Conservation (phyloP, 2,329 filamentous ascomycete genomes). For the Cladosporium sp. region DNA sequence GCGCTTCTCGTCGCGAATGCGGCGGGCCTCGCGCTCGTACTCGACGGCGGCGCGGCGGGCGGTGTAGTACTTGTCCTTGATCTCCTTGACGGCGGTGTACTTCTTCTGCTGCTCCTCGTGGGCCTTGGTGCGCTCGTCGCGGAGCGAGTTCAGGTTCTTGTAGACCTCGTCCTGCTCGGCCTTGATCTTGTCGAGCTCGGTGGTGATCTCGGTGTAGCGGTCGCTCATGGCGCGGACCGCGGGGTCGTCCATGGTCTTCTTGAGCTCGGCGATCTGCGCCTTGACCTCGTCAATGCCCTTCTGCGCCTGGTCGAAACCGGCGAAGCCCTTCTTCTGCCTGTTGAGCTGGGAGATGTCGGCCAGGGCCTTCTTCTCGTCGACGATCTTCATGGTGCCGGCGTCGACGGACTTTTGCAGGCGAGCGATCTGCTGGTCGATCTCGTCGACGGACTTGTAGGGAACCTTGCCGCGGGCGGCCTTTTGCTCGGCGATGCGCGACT, state of each 20-base stretch:
- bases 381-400: conserved; percentile 85
- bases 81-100: conserved; percentile 72
- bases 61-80: conserved; percentile 86
- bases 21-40: conserved; percentile 79
- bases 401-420: conserved; percentile 82
- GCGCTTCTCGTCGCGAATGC: conserved; percentile 70
- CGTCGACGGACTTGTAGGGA: conserved; percentile 80
- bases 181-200: conserved; percentile 86
- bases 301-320: conserved; percentile 76
- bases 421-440: conserved; percentile 79
- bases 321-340: conserved; percentile 89
- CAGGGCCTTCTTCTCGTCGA: conserved; percentile 94
- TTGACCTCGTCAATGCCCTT: conserved; percentile 87
- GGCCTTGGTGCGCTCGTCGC: conserved; percentile 80
- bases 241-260: conserved; percentile 85
- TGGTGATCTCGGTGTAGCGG: conserved; percentile 77
- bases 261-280: conserved; percentile 81
- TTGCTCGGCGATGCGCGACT: conserved; percentile 78
- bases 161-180: conserved; percentile 86
- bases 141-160: conserved; percentile 79
- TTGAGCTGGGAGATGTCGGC: conserved; percentile 75
- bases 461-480: conserved; percentile 79
- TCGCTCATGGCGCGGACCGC: conserved; percentile 86
- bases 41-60: conserved; percentile 77
- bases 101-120: conserved; percentile 85